phyloP scores from a whole-genome alignment of 768 basidiomycete genomes.

The Hortiboletus flavorubellus region DNA sequence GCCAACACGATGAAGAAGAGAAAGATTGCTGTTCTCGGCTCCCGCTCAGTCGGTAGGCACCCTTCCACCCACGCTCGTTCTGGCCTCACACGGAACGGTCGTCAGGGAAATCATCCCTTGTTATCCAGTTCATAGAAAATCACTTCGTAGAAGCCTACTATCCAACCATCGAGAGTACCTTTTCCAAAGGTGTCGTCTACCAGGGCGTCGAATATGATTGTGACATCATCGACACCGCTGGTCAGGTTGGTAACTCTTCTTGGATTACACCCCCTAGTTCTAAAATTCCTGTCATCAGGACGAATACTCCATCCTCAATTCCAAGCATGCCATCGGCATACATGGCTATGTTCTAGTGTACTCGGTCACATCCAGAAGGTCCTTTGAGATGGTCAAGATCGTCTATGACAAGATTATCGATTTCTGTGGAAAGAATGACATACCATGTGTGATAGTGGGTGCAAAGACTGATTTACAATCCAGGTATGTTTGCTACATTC shows the following conservation, averaged over 20 bases:
- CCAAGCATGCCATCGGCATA: slow-evolving; percentile 93
- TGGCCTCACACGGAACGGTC: slow-evolving; percentile 19
- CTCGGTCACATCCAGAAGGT: slow-evolving; percentile 82
- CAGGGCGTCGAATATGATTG: slow-evolving; percentile 92
- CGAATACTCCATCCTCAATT: slow-evolving; percentile 91
- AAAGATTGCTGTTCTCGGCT: slow-evolving; percentile 85
- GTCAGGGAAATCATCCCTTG: slow-evolving; percentile 92
- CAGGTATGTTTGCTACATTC: slow-evolving; percentile 49
- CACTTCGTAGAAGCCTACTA: slow-evolving; percentile 91
- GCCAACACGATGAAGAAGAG: slow-evolving; percentile 61
- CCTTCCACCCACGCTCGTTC: background rate
- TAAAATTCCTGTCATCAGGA: slow-evolving; percentile 44
- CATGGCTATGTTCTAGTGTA: slow-evolving; percentile 98
- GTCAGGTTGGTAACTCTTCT: slow-evolving; percentile 61
- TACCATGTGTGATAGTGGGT: slow-evolving; percentile 93
- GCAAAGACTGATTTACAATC: slow-evolving; percentile 82
- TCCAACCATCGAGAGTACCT: slow-evolving; percentile 91
- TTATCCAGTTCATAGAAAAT: slow-evolving; percentile 91
- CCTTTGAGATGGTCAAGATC: slow-evolving; percentile 93
- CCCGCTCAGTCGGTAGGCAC: slow-evolving; percentile 80
- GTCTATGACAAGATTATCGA: slow-evolving; percentile 92
- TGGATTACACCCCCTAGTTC: slow-evolving; percentile 1
- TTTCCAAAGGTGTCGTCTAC: slow-evolving; percentile 80
- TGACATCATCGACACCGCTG: slow-evolving; percentile 97
- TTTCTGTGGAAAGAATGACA: slow-evolving; percentile 77